Conservation (phyloP, 768 basidiomycete genomes). For the Sporobolomyces roseus region DNA sequence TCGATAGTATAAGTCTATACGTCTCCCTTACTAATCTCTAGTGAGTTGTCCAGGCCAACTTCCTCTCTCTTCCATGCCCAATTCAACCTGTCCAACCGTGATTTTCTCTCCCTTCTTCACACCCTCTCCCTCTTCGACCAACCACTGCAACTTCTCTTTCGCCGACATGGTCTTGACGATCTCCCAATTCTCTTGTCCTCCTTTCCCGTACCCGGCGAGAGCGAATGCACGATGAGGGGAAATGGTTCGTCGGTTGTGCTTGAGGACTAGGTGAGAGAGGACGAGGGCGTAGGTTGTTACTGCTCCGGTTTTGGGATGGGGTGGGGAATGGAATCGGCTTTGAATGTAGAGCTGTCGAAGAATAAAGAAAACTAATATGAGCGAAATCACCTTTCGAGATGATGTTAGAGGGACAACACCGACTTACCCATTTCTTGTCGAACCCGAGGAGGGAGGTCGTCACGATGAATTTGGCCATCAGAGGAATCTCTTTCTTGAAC, state of each 20-base stretch:
- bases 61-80: conserved; percentile 18
- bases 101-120: conserved; percentile 20
- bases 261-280: conserved; percentile 29
- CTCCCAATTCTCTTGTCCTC: conserved; percentile 20
- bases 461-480: conserved; percentile 23
- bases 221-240: conserved; percentile 28
- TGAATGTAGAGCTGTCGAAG: conserved; percentile 18
- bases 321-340: conserved; percentile 14
- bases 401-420: too few relatives aligned
- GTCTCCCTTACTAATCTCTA: not conserved
- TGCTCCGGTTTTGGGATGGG: conserved; percentile 23
- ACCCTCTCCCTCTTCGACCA: conserved; percentile 10
- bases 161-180: conserved; percentile 13
- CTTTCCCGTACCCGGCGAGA: conserved; percentile 25
- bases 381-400: not conserved
- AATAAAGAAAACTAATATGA: not conserved
- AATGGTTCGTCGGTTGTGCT: conserved; percentile 33
- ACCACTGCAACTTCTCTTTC: conserved; percentile 27
- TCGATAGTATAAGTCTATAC: not conserved
- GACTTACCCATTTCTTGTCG: conserved; percentile 35
- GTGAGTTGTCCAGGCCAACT: conserved; percentile 25
- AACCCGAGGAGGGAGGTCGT: conserved; percentile 20
- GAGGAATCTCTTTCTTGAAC: conserved; percentile 30
- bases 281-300: conserved; percentile 12
- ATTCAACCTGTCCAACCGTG: conserved; percentile 9